Conservation (phyloP, 441 rosid species). For the Eutrema salsugineum region DNA sequence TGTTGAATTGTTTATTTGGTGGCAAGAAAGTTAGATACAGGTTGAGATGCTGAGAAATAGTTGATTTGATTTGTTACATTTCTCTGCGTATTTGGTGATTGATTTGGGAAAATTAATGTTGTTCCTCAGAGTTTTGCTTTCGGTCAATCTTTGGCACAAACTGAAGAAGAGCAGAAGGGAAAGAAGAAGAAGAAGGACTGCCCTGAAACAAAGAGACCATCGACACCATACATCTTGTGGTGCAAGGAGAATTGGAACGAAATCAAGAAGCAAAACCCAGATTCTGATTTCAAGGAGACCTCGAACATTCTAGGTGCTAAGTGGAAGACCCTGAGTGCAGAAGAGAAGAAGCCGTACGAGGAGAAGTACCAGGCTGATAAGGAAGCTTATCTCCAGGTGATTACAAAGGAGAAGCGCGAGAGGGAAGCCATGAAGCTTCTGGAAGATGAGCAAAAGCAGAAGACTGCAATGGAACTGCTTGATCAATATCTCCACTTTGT, state of each 20-base stretch:
- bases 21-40: background rate
- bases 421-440: constrained; percentile 77
- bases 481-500: constrained; percentile 74
- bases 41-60: too few relatives aligned
- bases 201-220: constrained; percentile 70
- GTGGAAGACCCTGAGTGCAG: constrained; percentile 67
- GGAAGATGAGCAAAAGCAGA: constrained; percentile 80
- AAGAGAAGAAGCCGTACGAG: constrained; percentile 84
- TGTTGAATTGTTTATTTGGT: background rate
- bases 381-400: constrained; percentile 59
- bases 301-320: constrained; percentile 63
- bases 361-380: constrained; percentile 69
- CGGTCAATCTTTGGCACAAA: constrained; percentile 40
- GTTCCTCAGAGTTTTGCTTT: constrained; percentile 43
- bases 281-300: constrained; percentile 75
- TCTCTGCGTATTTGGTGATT: background rate
- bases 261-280: constrained; percentile 70
- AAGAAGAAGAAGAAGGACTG: constrained; percentile 57
- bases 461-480: constrained; percentile 78
- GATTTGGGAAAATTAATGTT: background rate
- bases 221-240: constrained; percentile 74
- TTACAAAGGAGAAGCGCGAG: constrained; percentile 76
- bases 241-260: constrained; percentile 78
- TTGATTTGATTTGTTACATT: background rate
- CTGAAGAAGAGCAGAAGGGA: constrained; percentile 47